Percentiles rank a stretch among this genome's conserved stretches.
phyloP scores from a whole-genome alignment of 2,329 filamentous ascomycete genomes.

The Colletotrichum theobromicola region DNA sequence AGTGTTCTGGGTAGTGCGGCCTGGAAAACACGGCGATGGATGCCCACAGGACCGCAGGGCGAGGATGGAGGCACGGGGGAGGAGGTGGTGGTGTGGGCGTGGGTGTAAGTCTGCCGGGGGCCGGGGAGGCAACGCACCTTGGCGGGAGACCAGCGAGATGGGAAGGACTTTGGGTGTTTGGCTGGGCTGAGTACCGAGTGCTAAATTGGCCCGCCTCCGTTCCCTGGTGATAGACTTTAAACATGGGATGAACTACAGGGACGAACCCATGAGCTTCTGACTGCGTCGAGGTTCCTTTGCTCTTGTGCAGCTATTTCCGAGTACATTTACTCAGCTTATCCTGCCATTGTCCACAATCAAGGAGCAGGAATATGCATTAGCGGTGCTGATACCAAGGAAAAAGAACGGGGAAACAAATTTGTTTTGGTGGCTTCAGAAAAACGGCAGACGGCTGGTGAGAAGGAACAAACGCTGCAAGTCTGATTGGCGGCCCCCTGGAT shows the following conservation, averaged over 20 bases:
- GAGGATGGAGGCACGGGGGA: background rate
- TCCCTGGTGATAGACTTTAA: background rate
- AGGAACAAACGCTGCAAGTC: slow-evolving; percentile 8
- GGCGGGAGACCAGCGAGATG: background rate
- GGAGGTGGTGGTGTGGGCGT: background rate
- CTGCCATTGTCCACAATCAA: background rate
- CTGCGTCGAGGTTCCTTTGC: background rate
- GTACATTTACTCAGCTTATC: background rate
- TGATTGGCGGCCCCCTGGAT: background rate
- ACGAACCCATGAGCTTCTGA: background rate
- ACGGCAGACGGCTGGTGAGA: background rate
- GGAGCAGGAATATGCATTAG: background rate
- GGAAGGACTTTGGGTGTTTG: background rate
- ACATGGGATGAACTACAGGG: slow-evolving; percentile 8
- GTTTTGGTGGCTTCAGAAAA: background rate
- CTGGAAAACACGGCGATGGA: background rate
- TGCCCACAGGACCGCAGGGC: slow-evolving; percentile 4
- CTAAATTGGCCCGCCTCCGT: background rate
- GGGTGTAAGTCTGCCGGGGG: background rate
- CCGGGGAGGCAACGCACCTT: background rate
- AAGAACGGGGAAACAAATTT: background rate
- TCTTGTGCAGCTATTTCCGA: background rate
- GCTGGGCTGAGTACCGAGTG: background rate
- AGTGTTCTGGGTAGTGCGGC: background rate
- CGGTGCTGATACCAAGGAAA: background rate